Percentiles rank a stretch among this genome's conserved stretches.
phyloP scores from a whole-genome alignment of 495 filamentous ascomycete species.

The Aspergillus conjunctus region DNA sequence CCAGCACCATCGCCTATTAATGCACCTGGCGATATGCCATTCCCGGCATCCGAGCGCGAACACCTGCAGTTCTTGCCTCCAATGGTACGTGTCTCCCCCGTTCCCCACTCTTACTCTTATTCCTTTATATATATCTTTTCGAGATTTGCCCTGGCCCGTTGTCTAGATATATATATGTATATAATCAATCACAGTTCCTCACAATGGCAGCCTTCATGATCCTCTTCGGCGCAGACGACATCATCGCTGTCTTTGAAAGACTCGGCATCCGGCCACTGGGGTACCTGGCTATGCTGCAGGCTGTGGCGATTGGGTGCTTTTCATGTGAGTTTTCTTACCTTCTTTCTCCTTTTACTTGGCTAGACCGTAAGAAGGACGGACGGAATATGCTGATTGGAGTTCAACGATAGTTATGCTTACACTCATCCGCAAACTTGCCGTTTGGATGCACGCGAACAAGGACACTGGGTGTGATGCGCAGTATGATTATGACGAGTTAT shows the following conservation, averaged over 20 bases:
- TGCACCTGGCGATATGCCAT: neutral
- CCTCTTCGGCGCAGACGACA: neutral
- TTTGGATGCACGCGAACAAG: neutral
- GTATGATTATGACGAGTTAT: neutral
- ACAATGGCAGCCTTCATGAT: neutral
- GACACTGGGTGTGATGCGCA: neutral
- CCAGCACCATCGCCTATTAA: neutral
- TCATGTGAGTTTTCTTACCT: neutral
- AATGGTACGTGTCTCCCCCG: neutral
- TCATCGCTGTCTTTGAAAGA: neutral
- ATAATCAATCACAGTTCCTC: neutral
- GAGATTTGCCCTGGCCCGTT: neutral
- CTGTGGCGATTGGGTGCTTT: neutral
- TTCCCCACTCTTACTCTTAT: neutral
- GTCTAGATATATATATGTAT: neutral
- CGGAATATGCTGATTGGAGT: neutral
- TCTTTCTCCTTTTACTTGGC: neutral
- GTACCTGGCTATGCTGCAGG: conserved; percentile 1
- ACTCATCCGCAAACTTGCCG: neutral
- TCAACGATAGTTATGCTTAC: neutral
- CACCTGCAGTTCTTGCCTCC: neutral
- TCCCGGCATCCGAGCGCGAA: conserved; percentile 1
- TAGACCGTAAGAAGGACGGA: neutral
- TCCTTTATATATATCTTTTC: neutral
- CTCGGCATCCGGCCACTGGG: neutral